Conservation (phyloP, 768 basidiomycete species). For the Leccinellum rugosiceps region DNA sequence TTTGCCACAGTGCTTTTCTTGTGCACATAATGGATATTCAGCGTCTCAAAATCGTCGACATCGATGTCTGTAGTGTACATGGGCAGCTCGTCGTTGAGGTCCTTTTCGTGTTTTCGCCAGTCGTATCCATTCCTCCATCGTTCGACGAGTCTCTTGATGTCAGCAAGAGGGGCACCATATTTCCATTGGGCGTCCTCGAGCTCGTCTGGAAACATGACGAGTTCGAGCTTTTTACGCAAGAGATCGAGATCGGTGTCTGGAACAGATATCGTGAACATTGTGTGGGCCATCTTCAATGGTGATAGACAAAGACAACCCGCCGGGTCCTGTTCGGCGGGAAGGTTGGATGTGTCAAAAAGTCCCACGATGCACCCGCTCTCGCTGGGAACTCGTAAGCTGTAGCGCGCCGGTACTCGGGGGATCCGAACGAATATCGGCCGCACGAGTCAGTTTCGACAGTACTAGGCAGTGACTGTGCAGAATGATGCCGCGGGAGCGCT, state of each 20-base stretch:
- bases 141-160: constrained; percentile 45
- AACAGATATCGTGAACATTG: constrained; percentile 47
- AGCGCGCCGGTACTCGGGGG: not conserved
- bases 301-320: not conserved
- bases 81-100: constrained; percentile 49
- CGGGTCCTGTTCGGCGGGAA: too few relatives aligned
- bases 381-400: not conserved
- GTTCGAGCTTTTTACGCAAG: constrained; percentile 45
- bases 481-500: too few relatives aligned
- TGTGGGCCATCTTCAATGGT: constrained; percentile 28
- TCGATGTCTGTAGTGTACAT: constrained; percentile 53
- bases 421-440: not conserved
- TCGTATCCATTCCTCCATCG: constrained; percentile 54
- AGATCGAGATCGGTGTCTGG: constrained; percentile 39
- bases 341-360: not conserved
- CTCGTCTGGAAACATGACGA: constrained; percentile 55
- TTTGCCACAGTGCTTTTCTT: constrained; percentile 40
- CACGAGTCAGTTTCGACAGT: not conserved
- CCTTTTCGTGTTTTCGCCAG: constrained; percentile 52
- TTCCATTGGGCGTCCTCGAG: constrained; percentile 47
- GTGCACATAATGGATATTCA: constrained; percentile 61
- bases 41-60: constrained; percentile 43
- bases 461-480: not conserved
- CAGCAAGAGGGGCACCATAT: constrained; percentile 50
- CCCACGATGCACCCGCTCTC: not conserved